Evolutionary conservation across 768 basidiomycete genomes (phyloP).

Genomic region (Kwoniella pini): DNA sequence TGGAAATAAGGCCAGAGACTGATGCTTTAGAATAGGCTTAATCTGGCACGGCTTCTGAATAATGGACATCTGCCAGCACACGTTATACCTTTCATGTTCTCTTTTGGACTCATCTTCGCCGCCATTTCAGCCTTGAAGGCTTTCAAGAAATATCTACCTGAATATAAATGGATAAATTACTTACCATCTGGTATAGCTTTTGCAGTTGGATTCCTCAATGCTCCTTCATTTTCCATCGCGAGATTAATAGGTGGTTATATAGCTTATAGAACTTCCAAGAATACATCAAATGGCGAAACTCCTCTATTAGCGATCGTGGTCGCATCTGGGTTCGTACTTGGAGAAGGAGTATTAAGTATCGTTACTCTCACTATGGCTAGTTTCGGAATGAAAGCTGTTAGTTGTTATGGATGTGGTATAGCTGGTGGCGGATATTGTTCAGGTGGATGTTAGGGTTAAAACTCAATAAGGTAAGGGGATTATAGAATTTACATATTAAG

Average conservation of each 20-base stretch:
- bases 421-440: conserved; percentile 54
- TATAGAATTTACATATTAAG: no score
- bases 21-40: no score
- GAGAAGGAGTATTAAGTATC: conserved; percentile 88
- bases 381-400: conserved; percentile 69
- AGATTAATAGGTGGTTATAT: conserved; percentile 82
- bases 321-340: conserved; percentile 92
- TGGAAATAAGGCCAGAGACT: no score
- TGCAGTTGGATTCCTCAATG: conserved; percentile 93
- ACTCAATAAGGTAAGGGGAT: no score
- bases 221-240: conserved; percentile 90
- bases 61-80: conserved; percentile 80
- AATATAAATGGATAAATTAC: conserved; percentile 59
- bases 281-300: conserved; percentile 38
- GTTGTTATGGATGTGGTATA: conserved; percentile 77
- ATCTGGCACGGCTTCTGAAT: conserved; percentile 55
- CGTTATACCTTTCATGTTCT: conserved; percentile 73
- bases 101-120: conserved; percentile 72
- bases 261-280: conserved; percentile 60
- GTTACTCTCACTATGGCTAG: conserved; percentile 73
- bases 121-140: conserved; percentile 69
- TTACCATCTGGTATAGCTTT: conserved; percentile 92
- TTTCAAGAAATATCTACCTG: conserved; percentile 44
- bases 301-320: conserved; percentile 67
- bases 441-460: conserved; percentile 44